Evolutionary conservation across 345 rosid species (phyloP).

Genomic region (Eucalyptus sp.): DNA sequence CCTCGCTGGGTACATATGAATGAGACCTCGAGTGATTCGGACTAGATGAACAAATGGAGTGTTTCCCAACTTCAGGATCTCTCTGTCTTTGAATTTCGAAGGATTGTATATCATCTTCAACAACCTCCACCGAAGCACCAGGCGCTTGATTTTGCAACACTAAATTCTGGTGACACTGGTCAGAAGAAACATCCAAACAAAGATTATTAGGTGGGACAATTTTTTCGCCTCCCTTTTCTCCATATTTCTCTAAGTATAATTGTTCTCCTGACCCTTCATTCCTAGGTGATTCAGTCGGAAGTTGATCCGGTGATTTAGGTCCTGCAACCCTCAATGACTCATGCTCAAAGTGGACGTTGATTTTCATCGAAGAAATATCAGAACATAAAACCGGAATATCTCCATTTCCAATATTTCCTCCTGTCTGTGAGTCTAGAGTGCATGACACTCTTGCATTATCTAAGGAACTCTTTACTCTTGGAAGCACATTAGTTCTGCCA

Average conservation of each 20-base stretch:
- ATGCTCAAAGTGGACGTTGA: not conserved
- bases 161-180: not conserved
- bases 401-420: not conserved
- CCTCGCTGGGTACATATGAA: not conserved
- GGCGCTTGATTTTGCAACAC: not conserved
- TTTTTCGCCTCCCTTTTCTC: not conserved
- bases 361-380: not conserved
- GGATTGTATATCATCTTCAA: slow-evolving; percentile 23
- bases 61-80: slow-evolving; percentile 24
- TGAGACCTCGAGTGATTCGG: slow-evolving; percentile 13
- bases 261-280: not conserved
- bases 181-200: not conserved
- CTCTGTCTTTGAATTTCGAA: slow-evolving; percentile 22
- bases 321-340: not conserved
- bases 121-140: not conserved
- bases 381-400: slow-evolving; percentile 11
- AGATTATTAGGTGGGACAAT: not conserved
- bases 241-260: not conserved
- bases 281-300: not conserved
- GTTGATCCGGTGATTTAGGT: not conserved
- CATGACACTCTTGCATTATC: not conserved
- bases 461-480: slow-evolving; percentile 2
- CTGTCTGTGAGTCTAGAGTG: not conserved
- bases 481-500: not conserved
- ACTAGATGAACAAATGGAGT: not conserved